Percentiles rank a stretch among this genome's conserved stretches.
Evolutionary conservation across 1,284 basidiomycete species (phyloP).

Genomic region (Anthracocystis walkeri): DNA sequence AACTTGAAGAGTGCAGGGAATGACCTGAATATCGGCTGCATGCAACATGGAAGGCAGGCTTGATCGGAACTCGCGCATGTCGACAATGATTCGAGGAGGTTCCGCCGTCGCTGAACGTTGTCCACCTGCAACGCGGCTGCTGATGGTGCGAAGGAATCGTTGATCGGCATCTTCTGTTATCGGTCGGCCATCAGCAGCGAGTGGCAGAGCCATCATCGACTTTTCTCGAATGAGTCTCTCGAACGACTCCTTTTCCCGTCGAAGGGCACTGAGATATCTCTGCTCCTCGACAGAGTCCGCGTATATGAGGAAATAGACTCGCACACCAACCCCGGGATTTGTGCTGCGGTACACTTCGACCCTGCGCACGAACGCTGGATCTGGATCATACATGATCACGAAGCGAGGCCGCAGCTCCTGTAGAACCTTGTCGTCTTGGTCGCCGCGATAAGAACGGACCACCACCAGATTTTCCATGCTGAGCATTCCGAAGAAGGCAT

Average conservation of each 20-base stretch:
- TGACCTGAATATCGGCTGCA: conserved; percentile 81
- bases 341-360: conserved; percentile 90
- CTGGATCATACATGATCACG: conserved; percentile 90
- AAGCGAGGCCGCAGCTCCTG: conserved; percentile 90
- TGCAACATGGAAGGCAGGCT: conserved; percentile 90
- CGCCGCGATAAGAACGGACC: conserved; percentile 88
- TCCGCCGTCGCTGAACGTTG: conserved; percentile 76
- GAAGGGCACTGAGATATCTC: conserved; percentile 87
- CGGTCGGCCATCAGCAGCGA: conserved; percentile 79
- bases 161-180: conserved; percentile 70
- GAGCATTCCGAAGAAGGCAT: conserved; percentile 84
- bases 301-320: conserved; percentile 97
- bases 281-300: conserved; percentile 93
- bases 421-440: conserved; percentile 89
- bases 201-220: conserved; percentile 91
- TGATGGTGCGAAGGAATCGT: conserved; percentile 83
- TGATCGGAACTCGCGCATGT: conserved; percentile 95
- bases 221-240: conserved; percentile 92
- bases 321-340: conserved; percentile 82
- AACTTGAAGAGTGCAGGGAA: conserved; percentile 90
- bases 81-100: conserved; percentile 87
- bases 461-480: conserved; percentile 83
- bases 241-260: conserved; percentile 94
- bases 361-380: conserved; percentile 88
- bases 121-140: conserved; percentile 87